phyloP scores from a whole-genome alignment of 2,329 filamentous ascomycete genomes.

The Pseudodiploospora longispora region DNA sequence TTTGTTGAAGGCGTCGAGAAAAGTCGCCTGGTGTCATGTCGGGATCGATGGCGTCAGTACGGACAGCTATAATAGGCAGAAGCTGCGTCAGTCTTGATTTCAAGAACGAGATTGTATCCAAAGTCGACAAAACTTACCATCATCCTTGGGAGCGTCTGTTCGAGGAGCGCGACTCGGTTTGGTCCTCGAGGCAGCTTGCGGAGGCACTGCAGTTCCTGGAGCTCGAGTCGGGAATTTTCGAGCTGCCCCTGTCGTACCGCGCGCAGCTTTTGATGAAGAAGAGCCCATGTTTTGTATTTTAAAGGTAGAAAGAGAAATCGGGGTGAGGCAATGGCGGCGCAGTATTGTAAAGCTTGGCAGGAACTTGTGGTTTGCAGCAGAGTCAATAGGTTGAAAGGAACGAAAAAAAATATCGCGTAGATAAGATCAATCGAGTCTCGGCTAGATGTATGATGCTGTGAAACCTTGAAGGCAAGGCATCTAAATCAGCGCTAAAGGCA shows the following conservation, averaged over 20 bases:
- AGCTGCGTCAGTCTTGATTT: background rate
- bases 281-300: constrained; percentile 5
- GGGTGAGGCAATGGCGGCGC: background rate
- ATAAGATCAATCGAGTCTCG: no score
- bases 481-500: no score
- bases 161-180: constrained; percentile 4
- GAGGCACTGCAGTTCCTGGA: constrained; percentile 15
- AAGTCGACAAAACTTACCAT: constrained; percentile 10
- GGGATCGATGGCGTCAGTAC: constrained; percentile 32
- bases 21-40: constrained; percentile 36
- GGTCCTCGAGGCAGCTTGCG: constrained; percentile 12
- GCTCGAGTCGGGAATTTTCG: constrained; percentile 38
- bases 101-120: no score
- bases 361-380: no score
- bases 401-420: no score
- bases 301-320: background rate
- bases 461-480: no score
- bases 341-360: no score
- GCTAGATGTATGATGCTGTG: no score
- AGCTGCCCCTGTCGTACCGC: constrained; percentile 6
- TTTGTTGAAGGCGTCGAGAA: constrained; percentile 42
- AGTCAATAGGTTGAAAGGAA: no score
- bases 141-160: constrained; percentile 11
- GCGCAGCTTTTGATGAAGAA: constrained; percentile 9
- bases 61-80: constrained; percentile 24